Evolutionary conservation across 2,329 filamentous ascomycete species (phyloP).

Genomic region (Alternaria solani): DNA sequence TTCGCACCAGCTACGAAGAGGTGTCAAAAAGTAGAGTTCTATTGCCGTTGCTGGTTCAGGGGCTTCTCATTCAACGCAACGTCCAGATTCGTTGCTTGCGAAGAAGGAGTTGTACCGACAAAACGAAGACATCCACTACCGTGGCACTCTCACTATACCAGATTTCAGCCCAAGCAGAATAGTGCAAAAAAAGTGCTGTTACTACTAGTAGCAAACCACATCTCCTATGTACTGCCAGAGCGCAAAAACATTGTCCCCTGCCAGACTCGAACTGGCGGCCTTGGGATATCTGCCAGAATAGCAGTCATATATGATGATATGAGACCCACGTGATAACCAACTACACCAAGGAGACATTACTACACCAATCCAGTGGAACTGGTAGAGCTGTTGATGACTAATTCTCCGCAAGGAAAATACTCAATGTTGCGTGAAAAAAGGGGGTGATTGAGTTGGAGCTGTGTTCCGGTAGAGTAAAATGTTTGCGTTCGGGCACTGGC

Average conservation of each 20-base stretch:
- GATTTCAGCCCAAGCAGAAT: not conserved
- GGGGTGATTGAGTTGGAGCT: not conserved
- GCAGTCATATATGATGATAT: conserved; percentile 11
- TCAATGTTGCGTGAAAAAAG: accelerated
- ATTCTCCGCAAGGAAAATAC: accelerated
- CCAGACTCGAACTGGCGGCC: conserved; percentile 20
- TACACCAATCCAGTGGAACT: not conserved
- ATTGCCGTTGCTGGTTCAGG: not conserved
- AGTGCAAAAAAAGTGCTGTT: not conserved
- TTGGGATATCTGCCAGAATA: conserved; percentile 14
- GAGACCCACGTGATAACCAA: conserved; percentile 23
- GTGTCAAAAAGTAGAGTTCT: too few species aligned
- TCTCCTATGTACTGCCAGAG: accelerated
- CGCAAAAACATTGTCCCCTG: conserved; percentile 14
- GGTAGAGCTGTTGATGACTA: conserved; percentile 5
- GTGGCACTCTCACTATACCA: not conserved
- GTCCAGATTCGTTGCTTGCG: not conserved
- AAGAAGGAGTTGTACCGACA: not conserved
- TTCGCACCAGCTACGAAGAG: too few species aligned
- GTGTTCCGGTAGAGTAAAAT: not conserved
- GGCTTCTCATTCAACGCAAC: too few species aligned
- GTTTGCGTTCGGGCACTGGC: not conserved
- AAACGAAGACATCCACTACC: not conserved
- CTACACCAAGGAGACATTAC: conserved; percentile 17
- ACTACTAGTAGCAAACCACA: accelerated